Evolutionary conservation across 495 filamentous ascomycete genomes (phyloP), one percentile per base, ranked within the genome.

Genomic region (Penicillium bovifimosum): DNA sequence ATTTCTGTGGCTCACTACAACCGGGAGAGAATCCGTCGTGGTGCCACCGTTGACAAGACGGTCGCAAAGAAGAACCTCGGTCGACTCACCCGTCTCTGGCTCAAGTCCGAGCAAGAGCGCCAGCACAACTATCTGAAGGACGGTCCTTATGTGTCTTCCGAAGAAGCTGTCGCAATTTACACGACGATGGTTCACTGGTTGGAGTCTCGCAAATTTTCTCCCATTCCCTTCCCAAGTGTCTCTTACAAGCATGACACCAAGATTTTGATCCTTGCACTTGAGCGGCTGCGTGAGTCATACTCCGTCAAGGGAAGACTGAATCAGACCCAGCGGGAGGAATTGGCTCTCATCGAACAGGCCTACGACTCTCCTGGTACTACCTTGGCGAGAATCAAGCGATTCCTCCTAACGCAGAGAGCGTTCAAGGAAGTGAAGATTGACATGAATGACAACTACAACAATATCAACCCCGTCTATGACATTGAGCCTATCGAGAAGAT

Each of bases 111-210:
- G 71, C 95, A 99, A 69, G 95, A 99, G 63, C 76, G 95, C 40
- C 95, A 99, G 66, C 95, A 99, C 74, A 99, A 99, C 66, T 97
- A 99, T 65, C 88, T 97, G 83, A 99, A 99, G 73, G 95, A 99
- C 62, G 95, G 95, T 4, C 95, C 95, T 0, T 99, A 99, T 53
- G 92, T 97, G 9, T 96, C 93, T 1, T 96, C 95, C 0, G 95
- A 99, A 66, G 95, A 99, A 71, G 95, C 91, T 36, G 95, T 97
- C 36, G 95, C 95, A 4, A 97, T 99, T 51, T 99, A 96, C 69
- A 97, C 95, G 0, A 96, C 95, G 0, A 96, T 95, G 56, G 95
- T 99, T 9, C 95, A 99, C 64, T 99, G 95, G 95, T 81, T 99
- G 3, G 95, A 99, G 73, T 95, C 91, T 10, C 82, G 95, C 50